phyloP scores from a whole-genome alignment of 768 basidiomycete species.

The Sutorius australiensis region DNA sequence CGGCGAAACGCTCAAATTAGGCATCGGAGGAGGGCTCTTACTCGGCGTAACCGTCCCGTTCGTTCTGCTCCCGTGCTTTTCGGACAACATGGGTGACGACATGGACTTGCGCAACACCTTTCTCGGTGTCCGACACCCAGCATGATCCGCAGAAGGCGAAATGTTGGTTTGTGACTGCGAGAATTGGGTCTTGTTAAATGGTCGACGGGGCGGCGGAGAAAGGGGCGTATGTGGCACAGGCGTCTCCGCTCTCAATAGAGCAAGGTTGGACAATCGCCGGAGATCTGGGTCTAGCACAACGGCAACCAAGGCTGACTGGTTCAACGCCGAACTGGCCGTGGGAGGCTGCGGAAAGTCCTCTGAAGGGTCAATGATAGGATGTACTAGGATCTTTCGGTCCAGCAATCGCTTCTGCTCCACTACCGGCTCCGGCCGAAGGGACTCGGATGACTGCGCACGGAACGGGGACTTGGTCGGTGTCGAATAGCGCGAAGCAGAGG shows the following conservation, averaged over 20 bases:
- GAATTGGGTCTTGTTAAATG: slow-evolving; percentile 39
- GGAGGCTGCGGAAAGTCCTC: slow-evolving; percentile 31
- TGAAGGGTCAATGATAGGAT: slow-evolving; percentile 35
- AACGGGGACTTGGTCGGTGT: slow-evolving; percentile 35
- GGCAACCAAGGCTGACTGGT: slow-evolving; percentile 12
- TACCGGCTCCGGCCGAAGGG: slow-evolving; percentile 15
- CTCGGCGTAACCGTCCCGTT: slow-evolving; percentile 26
- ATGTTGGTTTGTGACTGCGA: slow-evolving; percentile 60
- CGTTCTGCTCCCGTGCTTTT: slow-evolving; percentile 37
- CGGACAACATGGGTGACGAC: slow-evolving; percentile 53
- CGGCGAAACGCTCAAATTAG: slow-evolving; percentile 32
- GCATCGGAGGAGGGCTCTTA: slow-evolving; percentile 47
- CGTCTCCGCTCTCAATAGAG: slow-evolving; percentile 60
- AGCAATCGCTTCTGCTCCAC: slow-evolving; percentile 27
- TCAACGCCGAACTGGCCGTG: background rate
- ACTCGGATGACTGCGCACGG: slow-evolving; percentile 21
- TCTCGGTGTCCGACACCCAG: slow-evolving; percentile 9
- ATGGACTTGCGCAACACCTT: slow-evolving; percentile 42
- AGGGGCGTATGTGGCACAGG: slow-evolving; percentile 62
- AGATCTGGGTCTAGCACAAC: slow-evolving; percentile 30
- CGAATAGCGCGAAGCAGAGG: slow-evolving; percentile 33
- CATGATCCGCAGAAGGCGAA: slow-evolving; percentile 15
- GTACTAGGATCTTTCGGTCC: slow-evolving; percentile 44
- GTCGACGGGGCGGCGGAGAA: slow-evolving; percentile 58
- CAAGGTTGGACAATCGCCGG: slow-evolving; percentile 38